Evolutionary conservation across 306 rosid species (phyloP).

Genomic region (Glycine tomentella): DNA sequence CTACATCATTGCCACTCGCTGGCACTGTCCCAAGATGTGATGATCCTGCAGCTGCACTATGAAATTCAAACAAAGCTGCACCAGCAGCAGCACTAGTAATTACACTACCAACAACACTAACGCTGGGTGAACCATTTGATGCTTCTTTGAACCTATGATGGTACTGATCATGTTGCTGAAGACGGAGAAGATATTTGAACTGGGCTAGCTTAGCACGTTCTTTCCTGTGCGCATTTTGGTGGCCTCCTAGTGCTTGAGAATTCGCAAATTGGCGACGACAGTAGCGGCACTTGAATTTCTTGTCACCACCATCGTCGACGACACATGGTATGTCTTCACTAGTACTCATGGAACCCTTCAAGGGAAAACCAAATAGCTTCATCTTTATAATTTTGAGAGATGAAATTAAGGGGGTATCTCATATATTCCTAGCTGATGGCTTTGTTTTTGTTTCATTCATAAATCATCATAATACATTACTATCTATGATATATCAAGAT

Average conservation of each 20-base stretch:
- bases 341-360: constrained; percentile 1
- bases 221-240: constrained; percentile 6
- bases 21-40: neutral
- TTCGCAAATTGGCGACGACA: neutral
- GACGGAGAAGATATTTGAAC: constrained; percentile 4
- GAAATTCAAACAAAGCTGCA: neutral
- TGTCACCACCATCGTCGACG: neutral
- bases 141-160: too few species aligned
- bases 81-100: neutral
- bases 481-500: neutral
- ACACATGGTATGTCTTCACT: neutral
- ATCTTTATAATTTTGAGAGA: neutral
- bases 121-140: too few species aligned
- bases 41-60: neutral
- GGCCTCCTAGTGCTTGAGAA: constrained; percentile 31
- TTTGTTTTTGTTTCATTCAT: neutral
- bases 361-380: constrained; percentile 28
- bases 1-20: neutral
- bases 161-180: neutral
- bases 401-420: neutral
- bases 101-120: neutral
- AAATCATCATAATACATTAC: neutral
- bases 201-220: constrained; percentile 20
- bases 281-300: constrained; percentile 2
- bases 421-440: too few species aligned